Percentiles rank a stretch among this genome's conserved stretches.
These are phyloP conservation scores for Termitomyces eurrhizus DNA, from an alignment of 768 basidiomycete genomes.

Conservation along the genomic window DNA sequence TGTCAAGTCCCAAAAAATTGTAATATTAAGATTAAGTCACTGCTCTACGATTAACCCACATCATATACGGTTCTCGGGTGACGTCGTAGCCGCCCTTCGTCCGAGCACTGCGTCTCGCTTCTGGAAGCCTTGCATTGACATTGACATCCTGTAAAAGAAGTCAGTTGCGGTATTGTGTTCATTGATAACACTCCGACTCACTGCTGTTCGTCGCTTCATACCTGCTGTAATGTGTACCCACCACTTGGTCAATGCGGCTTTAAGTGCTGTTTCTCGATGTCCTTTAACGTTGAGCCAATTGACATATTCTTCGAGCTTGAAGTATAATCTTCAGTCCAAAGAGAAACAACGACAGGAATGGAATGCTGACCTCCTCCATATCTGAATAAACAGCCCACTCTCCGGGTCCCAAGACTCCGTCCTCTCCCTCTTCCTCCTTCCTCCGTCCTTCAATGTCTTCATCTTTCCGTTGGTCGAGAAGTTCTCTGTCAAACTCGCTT, in stretches of 20 bases:
- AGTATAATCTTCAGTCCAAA: slow-evolving; percentile 8
- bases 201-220: slow-evolving; percentile 69
- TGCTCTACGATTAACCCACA: slow-evolving; percentile 82
- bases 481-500: slow-evolving; percentile 72
- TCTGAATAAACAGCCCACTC: slow-evolving; percentile 94
- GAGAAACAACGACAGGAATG: not conserved
- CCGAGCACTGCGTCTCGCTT: slow-evolving; percentile 77
- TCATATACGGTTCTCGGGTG: slow-evolving; percentile 80
- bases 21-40: slow-evolving; percentile 35
- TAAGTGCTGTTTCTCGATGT: slow-evolving; percentile 78
- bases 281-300: slow-evolving; percentile 94
- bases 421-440: slow-evolving; percentile 75
- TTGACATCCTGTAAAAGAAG: slow-evolving; percentile 54
- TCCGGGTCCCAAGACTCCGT: slow-evolving; percentile 63
- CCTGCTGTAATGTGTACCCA: slow-evolving; percentile 80
- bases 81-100: slow-evolving; percentile 64
- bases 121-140: slow-evolving; percentile 65
- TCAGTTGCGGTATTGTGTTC: slow-evolving; percentile 4
- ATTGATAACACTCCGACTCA: slow-evolving; percentile 33
- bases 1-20: not conserved
- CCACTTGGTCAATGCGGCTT: slow-evolving; percentile 76
- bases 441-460: slow-evolving; percentile 60
- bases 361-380: slow-evolving; percentile 70
- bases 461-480: slow-evolving; percentile 56
- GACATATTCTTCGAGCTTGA: slow-evolving; percentile 76